These are phyloP conservation scores for Crucihimalaya himalaica DNA, from an alignment of 345 rosid genomes.

Conservation along the genomic window DNA sequence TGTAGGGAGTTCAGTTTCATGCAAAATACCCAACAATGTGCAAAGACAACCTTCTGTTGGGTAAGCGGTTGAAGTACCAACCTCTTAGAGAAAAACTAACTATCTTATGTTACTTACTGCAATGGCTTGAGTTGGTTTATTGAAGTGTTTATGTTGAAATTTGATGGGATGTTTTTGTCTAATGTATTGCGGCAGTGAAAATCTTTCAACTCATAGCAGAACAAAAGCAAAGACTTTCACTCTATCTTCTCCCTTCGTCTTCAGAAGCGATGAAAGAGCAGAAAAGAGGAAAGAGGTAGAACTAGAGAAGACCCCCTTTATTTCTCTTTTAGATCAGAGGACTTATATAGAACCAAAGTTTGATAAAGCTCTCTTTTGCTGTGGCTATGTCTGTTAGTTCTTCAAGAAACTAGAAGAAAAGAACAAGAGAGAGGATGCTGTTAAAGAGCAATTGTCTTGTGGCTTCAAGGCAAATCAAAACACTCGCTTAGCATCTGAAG, in stretches of 20 bases:
- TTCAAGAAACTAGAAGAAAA: slow-evolving; percentile 70
- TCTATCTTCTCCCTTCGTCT: slow-evolving; percentile 60
- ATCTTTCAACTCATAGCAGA: slow-evolving; percentile 44
- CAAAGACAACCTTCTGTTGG: slow-evolving; percentile 37
- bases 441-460: slow-evolving; percentile 40
- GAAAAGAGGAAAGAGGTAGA: slow-evolving; percentile 82
- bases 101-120: slow-evolving; percentile 5
- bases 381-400: slow-evolving; percentile 45
- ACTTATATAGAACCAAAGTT: not conserved
- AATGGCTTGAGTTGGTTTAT: not conserved
- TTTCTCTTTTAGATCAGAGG: not conserved
- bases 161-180: slow-evolving; percentile 1
- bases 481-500: slow-evolving; percentile 2
- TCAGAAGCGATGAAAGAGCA: slow-evolving; percentile 86
- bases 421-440: slow-evolving; percentile 45
- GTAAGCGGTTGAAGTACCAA: slow-evolving; percentile 40
- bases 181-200: slow-evolving; percentile 44
- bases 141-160: not conserved
- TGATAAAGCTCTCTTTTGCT: slow-evolving; percentile 21
- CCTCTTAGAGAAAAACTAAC: not conserved
- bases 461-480: slow-evolving; percentile 46
- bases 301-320: not conserved
- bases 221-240: slow-evolving; percentile 49
- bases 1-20: slow-evolving; percentile 46
- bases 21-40: slow-evolving; percentile 39